Evolutionary conservation across 768 basidiomycete genomes (phyloP).

Genomic region (Galerina marginata): DNA sequence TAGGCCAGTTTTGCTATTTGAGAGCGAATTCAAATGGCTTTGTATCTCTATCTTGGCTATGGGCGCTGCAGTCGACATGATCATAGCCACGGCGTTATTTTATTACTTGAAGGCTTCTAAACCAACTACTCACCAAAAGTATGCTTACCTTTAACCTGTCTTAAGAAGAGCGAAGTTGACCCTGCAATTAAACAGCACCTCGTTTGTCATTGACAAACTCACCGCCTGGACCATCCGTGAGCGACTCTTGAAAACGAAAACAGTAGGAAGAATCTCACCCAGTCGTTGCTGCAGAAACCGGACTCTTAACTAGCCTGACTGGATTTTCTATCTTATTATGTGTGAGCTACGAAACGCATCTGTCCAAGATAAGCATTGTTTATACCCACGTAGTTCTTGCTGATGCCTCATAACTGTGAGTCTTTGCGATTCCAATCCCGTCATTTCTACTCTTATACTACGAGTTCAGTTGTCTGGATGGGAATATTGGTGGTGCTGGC

Average conservation of each 20-base stretch:
- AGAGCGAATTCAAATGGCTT: background rate
- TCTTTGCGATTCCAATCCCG: too few species aligned
- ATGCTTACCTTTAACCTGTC: background rate
- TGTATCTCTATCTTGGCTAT: background rate
- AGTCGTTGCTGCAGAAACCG: background rate
- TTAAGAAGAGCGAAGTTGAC: background rate
- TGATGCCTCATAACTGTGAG: background rate
- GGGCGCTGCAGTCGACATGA: background rate
- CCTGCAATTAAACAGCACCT: background rate
- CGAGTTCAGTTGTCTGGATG: background rate
- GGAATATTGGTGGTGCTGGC: background rate
- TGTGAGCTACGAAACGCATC: background rate
- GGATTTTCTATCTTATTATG: background rate
- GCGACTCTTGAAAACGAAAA: background rate
- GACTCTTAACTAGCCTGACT: background rate
- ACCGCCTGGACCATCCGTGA: constrained; percentile 13
- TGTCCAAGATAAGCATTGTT: background rate
- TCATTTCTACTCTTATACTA: background rate
- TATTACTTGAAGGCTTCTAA: background rate
- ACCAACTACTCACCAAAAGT: background rate
- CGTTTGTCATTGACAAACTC: constrained; percentile 2
- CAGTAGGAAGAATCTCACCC: too few species aligned
- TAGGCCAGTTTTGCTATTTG: background rate
- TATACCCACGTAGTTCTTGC: background rate
- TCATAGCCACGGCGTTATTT: background rate